phyloP scores from a whole-genome alignment of 1,284 basidiomycete genomes.

The Schizophyllum commune region DNA sequence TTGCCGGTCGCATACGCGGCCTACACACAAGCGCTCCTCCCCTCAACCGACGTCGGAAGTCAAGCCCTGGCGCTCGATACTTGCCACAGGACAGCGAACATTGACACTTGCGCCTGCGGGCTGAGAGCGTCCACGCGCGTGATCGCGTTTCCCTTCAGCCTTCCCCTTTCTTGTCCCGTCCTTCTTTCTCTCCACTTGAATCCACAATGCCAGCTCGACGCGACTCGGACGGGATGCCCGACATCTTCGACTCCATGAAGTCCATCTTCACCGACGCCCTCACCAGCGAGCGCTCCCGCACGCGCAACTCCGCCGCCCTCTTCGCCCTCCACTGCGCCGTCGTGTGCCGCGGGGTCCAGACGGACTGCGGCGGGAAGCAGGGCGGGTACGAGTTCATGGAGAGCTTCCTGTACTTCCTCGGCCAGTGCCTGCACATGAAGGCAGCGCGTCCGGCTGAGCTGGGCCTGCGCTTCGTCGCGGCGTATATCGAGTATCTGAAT shows the following conservation, averaged over 20 bases:
- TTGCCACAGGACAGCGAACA: no score
- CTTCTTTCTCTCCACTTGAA: no score
- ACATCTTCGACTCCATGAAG: not conserved
- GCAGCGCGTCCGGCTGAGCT: not conserved
- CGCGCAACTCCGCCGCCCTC: not conserved
- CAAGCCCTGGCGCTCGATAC: no score
- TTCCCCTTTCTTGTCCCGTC: no score
- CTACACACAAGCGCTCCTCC: no score
- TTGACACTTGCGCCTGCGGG: no score
- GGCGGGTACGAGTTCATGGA: not conserved
- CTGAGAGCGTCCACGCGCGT: no score
- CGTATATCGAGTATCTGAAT: not conserved
- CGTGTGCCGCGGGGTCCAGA: not conserved
- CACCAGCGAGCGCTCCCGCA: not conserved
- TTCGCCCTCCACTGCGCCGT: not conserved
- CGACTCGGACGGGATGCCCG: not conserved
- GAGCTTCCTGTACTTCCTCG: not conserved
- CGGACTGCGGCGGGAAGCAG: not conserved
- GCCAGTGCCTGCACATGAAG: not conserved
- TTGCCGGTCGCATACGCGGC: no score
- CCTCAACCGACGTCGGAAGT: no score
- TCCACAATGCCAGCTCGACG: not conserved
- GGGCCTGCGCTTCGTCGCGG: not conserved
- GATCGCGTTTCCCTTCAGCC: no score
- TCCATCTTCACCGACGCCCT: not conserved